These are phyloP conservation scores for Coemansia sp. DNA, from an alignment of 192 early-diverging fungal species.

Conservation along the genomic window DNA sequence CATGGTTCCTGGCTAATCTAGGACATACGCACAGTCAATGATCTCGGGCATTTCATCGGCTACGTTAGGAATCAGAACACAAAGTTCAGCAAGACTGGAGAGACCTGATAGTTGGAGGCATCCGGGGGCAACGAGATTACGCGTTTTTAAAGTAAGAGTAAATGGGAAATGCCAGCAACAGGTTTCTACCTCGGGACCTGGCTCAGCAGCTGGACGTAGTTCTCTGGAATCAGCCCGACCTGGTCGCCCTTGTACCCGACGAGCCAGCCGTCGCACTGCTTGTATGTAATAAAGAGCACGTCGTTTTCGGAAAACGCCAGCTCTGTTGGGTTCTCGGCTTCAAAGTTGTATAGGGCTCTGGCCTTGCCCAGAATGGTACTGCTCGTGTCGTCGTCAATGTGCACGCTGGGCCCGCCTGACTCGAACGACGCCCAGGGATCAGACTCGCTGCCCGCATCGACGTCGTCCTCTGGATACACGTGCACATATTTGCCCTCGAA, in stretches of 20 bases:
- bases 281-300: slow-evolving; percentile 62
- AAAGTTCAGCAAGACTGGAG: neutral
- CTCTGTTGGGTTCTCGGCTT: slow-evolving; percentile 65
- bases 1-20: too few species aligned
- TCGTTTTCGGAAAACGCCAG: slow-evolving; percentile 63
- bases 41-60: too few species aligned
- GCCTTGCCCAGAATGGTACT: slow-evolving; percentile 24
- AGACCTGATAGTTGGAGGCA: too few species aligned
- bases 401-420: slow-evolving; percentile 28
- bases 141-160: too few species aligned
- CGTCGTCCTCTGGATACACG: slow-evolving; percentile 19
- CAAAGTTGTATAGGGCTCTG: slow-evolving; percentile 74
- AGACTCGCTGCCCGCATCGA: slow-evolving; percentile 23
- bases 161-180: too few species aligned
- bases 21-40: too few species aligned
- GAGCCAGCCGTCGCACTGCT: slow-evolving; percentile 73
- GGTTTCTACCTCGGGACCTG: neutral
- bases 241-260: slow-evolving; percentile 62
- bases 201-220: slow-evolving; percentile 61
- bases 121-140: too few species aligned
- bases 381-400: slow-evolving; percentile 6
- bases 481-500: slow-evolving; percentile 25
- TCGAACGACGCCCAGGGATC: slow-evolving; percentile 42
- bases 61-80: too few species aligned
- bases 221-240: slow-evolving; percentile 71